Evolutionary conservation across 2,329 filamentous ascomycete genomes (phyloP).

Genomic region (Rhinocladiella mackenziei): DNA sequence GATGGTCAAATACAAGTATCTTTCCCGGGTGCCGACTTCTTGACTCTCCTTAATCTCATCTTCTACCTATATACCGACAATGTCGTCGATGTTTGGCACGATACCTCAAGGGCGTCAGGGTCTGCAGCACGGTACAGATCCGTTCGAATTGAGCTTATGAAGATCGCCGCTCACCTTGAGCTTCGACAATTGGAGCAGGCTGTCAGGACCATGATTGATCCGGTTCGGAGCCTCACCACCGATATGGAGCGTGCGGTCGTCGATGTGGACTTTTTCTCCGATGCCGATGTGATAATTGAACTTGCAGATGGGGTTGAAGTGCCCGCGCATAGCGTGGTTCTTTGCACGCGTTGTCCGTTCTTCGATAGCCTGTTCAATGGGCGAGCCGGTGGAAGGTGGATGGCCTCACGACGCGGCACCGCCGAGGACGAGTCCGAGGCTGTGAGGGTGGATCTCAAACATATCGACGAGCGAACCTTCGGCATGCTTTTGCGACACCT

Average conservation of each 20-base stretch:
- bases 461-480: slow-evolving; percentile 71
- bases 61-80: slow-evolving; percentile 77
- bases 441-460: slow-evolving; percentile 74
- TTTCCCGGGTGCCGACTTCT: slow-evolving; percentile 68
- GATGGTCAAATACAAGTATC: slow-evolving; percentile 56
- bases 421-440: slow-evolving; percentile 44
- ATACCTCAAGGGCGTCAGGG: slow-evolving; percentile 61
- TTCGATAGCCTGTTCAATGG: slow-evolving; percentile 87
- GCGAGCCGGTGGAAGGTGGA: slow-evolving; percentile 80
- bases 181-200: slow-evolving; percentile 70
- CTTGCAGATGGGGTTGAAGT: slow-evolving; percentile 68
- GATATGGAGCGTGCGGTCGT: slow-evolving; percentile 69
- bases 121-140: slow-evolving; percentile 72
- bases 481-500: slow-evolving; percentile 73
- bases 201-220: slow-evolving; percentile 67
- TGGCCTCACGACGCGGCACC: slow-evolving; percentile 62
- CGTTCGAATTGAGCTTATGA: slow-evolving; percentile 82
- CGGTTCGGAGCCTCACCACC: slow-evolving; percentile 59
- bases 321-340: slow-evolving; percentile 68
- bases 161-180: slow-evolving; percentile 66
- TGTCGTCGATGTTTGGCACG: slow-evolving; percentile 82
- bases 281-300: slow-evolving; percentile 74
- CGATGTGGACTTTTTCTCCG: slow-evolving; percentile 68
- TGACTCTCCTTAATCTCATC: slow-evolving; percentile 74
- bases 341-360: slow-evolving; percentile 85